Evolutionary conservation across 23 red algal genomes (phyloP).

Genomic region (Cyanidioschyzon merolae): DNA sequence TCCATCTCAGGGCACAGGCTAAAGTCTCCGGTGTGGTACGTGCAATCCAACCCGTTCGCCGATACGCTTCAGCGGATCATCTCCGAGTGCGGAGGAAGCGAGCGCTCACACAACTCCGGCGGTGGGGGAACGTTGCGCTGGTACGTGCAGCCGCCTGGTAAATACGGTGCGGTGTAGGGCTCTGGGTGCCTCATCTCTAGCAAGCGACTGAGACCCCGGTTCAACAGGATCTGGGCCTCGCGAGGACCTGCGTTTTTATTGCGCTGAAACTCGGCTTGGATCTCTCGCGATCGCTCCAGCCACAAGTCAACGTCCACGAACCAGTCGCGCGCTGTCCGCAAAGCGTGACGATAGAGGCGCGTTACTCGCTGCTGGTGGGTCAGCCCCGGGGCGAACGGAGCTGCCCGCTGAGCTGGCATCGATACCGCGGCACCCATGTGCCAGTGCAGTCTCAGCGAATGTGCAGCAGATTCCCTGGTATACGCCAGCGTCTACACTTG

Average conservation of each 20-base stretch:
- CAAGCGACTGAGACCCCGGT: conserved; percentile 56
- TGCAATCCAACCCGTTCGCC: too few species aligned
- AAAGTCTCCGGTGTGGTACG: too few species aligned
- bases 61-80: not conserved
- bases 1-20: too few species aligned
- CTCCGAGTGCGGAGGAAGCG: not conserved
- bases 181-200: conserved; percentile 58
- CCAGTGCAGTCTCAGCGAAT: too few species aligned
- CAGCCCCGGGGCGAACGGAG: conserved; percentile 55
- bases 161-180: conserved; percentile 65
- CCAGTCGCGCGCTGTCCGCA: conserved; percentile 91
- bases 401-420: conserved; percentile 68
- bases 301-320: conserved; percentile 68
- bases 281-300: conserved; percentile 31
- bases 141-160: conserved; percentile 49
- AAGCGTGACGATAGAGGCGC: conserved; percentile 74
- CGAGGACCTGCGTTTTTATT: conserved; percentile 48
- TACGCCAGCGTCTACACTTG: too few species aligned
- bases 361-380: conserved; percentile 72
- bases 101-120: conserved; percentile 46
- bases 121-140: conserved; percentile 88
- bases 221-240: conserved; percentile 59
- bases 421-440: conserved; percentile 73
- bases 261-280: conserved; percentile 60
- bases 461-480: too few species aligned